phyloP scores from a whole-genome alignment of 2,329 filamentous ascomycete species.

The Chrysoporthe deuterocubensis region DNA sequence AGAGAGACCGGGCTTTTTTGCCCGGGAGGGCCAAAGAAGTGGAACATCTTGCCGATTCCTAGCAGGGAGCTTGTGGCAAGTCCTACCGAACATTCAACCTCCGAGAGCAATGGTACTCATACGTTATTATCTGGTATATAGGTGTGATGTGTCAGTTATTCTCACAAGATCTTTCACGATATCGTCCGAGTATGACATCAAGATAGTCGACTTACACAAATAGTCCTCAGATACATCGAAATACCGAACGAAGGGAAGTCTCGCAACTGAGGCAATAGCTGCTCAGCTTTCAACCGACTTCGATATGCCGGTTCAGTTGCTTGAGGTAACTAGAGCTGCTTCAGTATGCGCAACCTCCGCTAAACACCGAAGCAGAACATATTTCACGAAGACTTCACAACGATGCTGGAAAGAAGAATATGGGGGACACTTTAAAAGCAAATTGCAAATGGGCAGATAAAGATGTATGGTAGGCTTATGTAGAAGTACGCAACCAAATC shows the following conservation, averaged over 20 bases:
- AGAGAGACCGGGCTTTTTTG: neutral
- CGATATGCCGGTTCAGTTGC: no score
- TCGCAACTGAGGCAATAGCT: no score
- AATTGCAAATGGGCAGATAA: no score
- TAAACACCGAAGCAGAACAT: no score
- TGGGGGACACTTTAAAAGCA: no score
- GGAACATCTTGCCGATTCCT: constrained; percentile 1
- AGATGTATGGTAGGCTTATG: no score
- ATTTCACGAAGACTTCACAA: no score
- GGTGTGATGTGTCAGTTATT: neutral
- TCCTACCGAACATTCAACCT: neutral
- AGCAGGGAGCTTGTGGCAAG: neutral
- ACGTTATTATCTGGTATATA: neutral
- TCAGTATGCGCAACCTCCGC: no score
- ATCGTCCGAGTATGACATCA: neutral
- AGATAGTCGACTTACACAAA: neutral
- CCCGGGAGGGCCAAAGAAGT: constrained; percentile 1
- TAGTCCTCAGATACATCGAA: neutral
- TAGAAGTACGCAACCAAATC: no score
- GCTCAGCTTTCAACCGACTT: no score
- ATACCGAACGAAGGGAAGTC: constrained; percentile 5
- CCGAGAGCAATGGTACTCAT: neutral
- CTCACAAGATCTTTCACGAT: neutral
- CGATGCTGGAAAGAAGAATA: no score
- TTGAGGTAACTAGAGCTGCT: no score